Conservation (phyloP, 208 protist species). For the Phytomonas francai region DNA sequence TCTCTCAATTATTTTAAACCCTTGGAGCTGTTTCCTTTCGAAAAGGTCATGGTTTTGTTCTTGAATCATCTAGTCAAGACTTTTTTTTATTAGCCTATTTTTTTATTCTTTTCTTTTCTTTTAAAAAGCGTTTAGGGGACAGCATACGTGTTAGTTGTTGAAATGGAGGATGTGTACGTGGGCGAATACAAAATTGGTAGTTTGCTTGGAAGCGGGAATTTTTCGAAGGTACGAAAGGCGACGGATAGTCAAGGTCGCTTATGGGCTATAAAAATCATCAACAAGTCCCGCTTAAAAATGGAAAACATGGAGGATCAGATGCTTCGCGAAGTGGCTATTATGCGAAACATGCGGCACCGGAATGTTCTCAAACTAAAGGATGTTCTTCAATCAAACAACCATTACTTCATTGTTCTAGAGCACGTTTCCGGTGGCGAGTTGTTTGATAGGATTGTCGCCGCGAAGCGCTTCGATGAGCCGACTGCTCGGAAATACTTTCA, state of each 20-base stretch:
- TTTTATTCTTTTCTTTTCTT: conserved; percentile 1
- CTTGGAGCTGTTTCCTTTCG: too few relatives aligned
- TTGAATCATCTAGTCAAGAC: too few relatives aligned
- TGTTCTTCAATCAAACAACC: conserved; percentile 79
- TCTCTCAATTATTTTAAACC: too few relatives aligned
- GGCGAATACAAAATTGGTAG: too few relatives aligned
- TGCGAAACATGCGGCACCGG: conserved; percentile 68
- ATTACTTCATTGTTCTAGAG: conserved; percentile 90
- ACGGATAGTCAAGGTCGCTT: conserved; percentile 48
- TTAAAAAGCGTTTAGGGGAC: too few relatives aligned
- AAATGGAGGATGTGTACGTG: background rate
- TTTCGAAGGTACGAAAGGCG: conserved; percentile 79
- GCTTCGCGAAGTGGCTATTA: conserved; percentile 83
- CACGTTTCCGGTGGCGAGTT: conserved; percentile 90
- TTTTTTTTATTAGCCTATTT: too few relatives aligned
- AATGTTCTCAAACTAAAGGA: conserved; percentile 84
- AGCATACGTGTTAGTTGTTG: conserved; percentile 2
- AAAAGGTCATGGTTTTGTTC: too few relatives aligned
- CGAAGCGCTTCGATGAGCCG: conserved; percentile 80
- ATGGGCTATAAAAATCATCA: conserved; percentile 89
- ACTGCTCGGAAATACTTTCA: conserved; percentile 91
- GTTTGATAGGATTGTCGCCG: conserved; percentile 86
- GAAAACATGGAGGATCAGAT: conserved; percentile 90
- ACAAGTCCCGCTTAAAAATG: conserved; percentile 76
- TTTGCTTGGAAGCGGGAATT: conserved; percentile 72